Percentiles rank a stretch among this genome's conserved stretches.
phyloP scores from a whole-genome alignment of 306 rosid species.

The Styphnolobium japonicum region DNA sequence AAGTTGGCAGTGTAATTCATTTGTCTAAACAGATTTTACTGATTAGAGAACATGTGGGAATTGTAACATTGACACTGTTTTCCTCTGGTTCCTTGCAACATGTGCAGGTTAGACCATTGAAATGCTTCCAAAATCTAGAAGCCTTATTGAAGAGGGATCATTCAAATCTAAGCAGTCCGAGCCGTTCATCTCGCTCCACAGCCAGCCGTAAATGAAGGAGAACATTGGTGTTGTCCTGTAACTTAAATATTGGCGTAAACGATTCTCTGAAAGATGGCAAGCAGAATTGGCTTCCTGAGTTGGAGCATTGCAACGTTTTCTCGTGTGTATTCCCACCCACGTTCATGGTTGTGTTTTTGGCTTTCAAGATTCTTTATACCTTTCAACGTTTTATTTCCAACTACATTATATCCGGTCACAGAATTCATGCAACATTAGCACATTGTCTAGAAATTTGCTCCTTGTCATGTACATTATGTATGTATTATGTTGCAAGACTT shows the following conservation, averaged over 20 bases:
- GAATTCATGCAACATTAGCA: conserved; percentile 18
- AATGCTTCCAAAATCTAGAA: conserved; percentile 76
- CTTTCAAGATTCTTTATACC: conserved; percentile 26
- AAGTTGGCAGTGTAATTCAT: background rate
- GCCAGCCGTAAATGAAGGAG: conserved; percentile 33
- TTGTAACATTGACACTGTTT: background rate
- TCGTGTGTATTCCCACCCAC: conserved; percentile 23
- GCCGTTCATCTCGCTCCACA: conserved; percentile 65
- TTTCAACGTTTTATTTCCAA: background rate
- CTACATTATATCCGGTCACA: conserved; percentile 1
- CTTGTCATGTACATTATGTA: conserved; percentile 24
- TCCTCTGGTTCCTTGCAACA: conserved; percentile 12
- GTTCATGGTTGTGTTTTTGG: conserved; percentile 13
- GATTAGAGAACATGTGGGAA: background rate
- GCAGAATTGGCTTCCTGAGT: conserved; percentile 10
- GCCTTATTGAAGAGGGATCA: conserved; percentile 65
- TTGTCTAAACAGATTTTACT: background rate
- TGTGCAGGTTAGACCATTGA: conserved; percentile 80
- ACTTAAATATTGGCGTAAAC: background rate
- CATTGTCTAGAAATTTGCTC: background rate
- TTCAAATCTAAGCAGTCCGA: conserved; percentile 42
- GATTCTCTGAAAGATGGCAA: conserved; percentile 23
- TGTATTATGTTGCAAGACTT: conserved; percentile 4
- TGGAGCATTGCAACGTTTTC: conserved; percentile 13
- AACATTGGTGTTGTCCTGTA: background rate